phyloP scores from a whole-genome alignment of 1,284 basidiomycete genomes.

The Fomitopsis schrenkii region DNA sequence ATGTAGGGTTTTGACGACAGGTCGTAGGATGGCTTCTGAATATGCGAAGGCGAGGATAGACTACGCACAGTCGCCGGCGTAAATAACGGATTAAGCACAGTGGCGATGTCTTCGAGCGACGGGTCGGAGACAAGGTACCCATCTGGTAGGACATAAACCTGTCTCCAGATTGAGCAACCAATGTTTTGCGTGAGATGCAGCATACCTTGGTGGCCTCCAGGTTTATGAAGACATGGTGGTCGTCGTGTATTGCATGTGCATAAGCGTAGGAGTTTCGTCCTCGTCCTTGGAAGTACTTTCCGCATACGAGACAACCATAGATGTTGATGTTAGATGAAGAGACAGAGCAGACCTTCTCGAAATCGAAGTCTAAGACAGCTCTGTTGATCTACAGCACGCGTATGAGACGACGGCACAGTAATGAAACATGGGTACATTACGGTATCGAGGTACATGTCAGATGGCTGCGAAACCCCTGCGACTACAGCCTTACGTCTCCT shows the following conservation, averaged over 20 bases:
- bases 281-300: slow-evolving; percentile 98
- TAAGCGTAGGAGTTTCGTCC: slow-evolving; percentile 94
- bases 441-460: slow-evolving; percentile 95
- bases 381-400: slow-evolving; percentile 65
- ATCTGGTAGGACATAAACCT: slow-evolving; percentile 99
- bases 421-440: slow-evolving; percentile 39
- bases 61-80: slow-evolving; percentile 45
- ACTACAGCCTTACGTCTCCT: slow-evolving; percentile 29
- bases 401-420: not conserved
- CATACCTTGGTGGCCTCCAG: slow-evolving; percentile 86
- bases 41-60: slow-evolving; percentile 55
- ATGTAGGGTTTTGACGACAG: slow-evolving; percentile 79
- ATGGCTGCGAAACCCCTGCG: slow-evolving; percentile 50
- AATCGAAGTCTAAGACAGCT: slow-evolving; percentile 93
- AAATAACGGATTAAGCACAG: slow-evolving; percentile 87
- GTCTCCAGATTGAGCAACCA: slow-evolving; percentile 14
- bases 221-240: slow-evolving; percentile 98
- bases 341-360: slow-evolving; percentile 98
- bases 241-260: slow-evolving; percentile 95
- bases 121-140: slow-evolving; percentile 95
- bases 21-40: slow-evolving; percentile 81
- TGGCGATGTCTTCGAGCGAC: slow-evolving; percentile 91
- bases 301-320: slow-evolving; percentile 97
- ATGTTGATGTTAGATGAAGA: slow-evolving; percentile 96
- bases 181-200: not conserved